These are phyloP conservation scores for Verticillium isaacii DNA, from an alignment of 2,329 filamentous ascomycete genomes.

Conservation along the genomic window DNA sequence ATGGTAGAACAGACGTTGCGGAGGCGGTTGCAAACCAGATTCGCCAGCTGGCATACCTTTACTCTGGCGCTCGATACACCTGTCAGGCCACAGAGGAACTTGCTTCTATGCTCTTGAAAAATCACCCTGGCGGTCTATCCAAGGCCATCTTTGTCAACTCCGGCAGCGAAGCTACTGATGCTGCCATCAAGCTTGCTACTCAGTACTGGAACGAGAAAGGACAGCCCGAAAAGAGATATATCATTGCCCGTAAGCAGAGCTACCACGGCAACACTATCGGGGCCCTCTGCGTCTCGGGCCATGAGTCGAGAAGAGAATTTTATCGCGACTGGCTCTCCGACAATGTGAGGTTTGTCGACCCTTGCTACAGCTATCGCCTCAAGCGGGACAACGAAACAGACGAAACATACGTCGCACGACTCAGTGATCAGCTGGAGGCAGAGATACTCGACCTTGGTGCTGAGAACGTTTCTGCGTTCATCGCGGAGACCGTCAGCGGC, in stretches of 20 bases:
- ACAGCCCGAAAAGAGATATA: slow-evolving; percentile 27
- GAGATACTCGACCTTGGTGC: slow-evolving; percentile 40
- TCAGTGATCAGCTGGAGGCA: slow-evolving; percentile 26
- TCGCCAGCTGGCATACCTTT: slow-evolving; percentile 6
- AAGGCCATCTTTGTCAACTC: slow-evolving; percentile 10
- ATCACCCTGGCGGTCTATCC: slow-evolving; percentile 5
- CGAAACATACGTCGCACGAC: no score
- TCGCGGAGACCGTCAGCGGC: slow-evolving; percentile 43
- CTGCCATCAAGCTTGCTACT: slow-evolving; percentile 33
- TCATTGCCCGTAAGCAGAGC: slow-evolving; percentile 36
- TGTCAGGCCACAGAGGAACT: slow-evolving; percentile 5
- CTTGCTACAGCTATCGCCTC: no score
- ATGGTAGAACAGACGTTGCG: neutral
- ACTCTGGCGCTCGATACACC: slow-evolving; percentile 8
- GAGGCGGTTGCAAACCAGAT: slow-evolving; percentile 3
- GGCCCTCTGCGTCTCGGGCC: slow-evolving; percentile 32
- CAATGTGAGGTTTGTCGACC: neutral
- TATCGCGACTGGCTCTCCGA: slow-evolving; percentile 10
- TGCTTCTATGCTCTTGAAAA: slow-evolving; percentile 1
- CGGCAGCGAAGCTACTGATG: slow-evolving; percentile 33
- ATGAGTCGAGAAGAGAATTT: slow-evolving; percentile 16
- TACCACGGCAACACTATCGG: slow-evolving; percentile 48
- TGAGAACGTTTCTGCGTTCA: slow-evolving; percentile 39
- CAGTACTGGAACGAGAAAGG: slow-evolving; percentile 39
- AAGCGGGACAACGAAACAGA: no score